Evolutionary conservation across 1,284 basidiomycete species (phyloP), one percentile per base, ranked within the genome.

Genomic region (Fomitopsis pinicola): DNA sequence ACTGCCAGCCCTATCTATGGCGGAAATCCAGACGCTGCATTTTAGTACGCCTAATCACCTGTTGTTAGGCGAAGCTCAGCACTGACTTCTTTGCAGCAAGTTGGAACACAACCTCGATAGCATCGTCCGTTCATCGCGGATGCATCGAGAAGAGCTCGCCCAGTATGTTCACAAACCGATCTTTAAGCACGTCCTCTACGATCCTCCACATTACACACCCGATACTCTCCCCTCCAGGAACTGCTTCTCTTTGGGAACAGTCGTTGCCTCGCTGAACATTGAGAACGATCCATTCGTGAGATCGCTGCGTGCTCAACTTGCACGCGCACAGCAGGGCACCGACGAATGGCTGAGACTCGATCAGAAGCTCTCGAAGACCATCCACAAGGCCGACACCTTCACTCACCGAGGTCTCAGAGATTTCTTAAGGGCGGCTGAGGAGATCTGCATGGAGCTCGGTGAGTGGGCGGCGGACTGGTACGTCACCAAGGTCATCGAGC

Each of bases 1-100:
- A 94, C 91, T 3, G 91, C 92, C 5, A 92, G 90, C 66, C 91
- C 91, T 1, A 86, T 92, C 40, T 91, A 85, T 67, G 89, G 88
- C 22, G 85, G 87, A n/a, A 81, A 91, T 69, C 81, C 84, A 2
- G 78, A 77, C 48, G 77, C 73, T 59, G 84, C 88, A 3, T 89
- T 91, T 67, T 71, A 76, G 89, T 88, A 66, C 58, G 81, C 73
- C 7, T 3, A 40, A 22, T 14, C 2, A 55, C 40, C 19, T 12
- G 42, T 8, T 17, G 1, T n/a, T 28, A 17, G 33, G 5, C 22
- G 1, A 22, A 15, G 12, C 3, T 5, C 26, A 54, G 15, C 9
- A 14, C 8, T 36, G 46, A 48, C 60, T 71, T 30, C 14, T 57
- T 55, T 28, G 61, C 88, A 54, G 80, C 75, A 54, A 54, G 22